These are phyloP conservation scores for Trifolium fragiferum DNA, from an alignment of 306 rosid species.

Conservation along the genomic window DNA sequence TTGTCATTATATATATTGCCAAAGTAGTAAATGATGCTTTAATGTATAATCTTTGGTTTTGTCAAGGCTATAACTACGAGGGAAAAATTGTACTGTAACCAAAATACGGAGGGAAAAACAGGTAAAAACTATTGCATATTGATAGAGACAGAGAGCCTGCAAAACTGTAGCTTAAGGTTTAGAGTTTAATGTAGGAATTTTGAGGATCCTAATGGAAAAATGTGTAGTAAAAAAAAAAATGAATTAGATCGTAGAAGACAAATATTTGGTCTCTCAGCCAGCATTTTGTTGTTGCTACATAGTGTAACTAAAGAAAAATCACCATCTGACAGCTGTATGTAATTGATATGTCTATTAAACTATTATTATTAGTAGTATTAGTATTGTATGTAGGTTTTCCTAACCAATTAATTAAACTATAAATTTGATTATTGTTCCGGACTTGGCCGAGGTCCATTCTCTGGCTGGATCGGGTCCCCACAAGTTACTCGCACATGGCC, in stretches of 20 bases:
- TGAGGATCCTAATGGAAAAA: background rate
- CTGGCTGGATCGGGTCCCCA: too few species aligned
- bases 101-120: background rate
- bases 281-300: background rate
- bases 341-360: background rate
- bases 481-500: too few species aligned
- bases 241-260: background rate
- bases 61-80: conserved; percentile 45
- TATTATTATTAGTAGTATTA: background rate
- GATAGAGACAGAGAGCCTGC: conserved; percentile 38
- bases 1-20: conserved; percentile 9
- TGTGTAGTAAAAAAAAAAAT: background rate
- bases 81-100: background rate
- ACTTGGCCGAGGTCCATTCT: too few species aligned
- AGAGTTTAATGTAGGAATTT: background rate
- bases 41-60: conserved; percentile 33
- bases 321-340: background rate
- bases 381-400: background rate
- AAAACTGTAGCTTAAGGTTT: background rate
- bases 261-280: conserved; percentile 18
- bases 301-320: conserved; percentile 16
- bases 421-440: too few species aligned
- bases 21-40: conserved; percentile 17
- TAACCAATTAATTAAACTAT: too few species aligned
- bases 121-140: background rate